Percentiles rank a stretch among this genome's conserved stretches.
Conservation (phyloP, 768 basidiomycete species). For the Suillus occidentalis region DNA sequence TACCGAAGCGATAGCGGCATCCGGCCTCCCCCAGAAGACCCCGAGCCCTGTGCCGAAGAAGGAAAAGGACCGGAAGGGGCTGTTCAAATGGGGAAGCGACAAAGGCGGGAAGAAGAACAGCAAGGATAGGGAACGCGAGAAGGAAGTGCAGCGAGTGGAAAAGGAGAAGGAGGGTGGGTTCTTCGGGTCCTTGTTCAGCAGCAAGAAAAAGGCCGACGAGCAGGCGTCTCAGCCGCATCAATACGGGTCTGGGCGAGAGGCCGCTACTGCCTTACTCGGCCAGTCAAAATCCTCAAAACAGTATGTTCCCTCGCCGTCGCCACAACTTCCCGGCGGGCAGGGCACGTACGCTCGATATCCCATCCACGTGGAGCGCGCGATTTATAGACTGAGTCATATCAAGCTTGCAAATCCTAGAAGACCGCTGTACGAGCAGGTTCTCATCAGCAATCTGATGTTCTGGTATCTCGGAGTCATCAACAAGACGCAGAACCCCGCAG, state of each 20-base stretch:
- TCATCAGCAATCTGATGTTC: slow-evolving; percentile 95
- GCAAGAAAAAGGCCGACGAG: slow-evolving; percentile 86
- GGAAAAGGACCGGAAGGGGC: slow-evolving; percentile 74
- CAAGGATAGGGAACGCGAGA: slow-evolving; percentile 46
- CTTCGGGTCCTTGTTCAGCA: slow-evolving; percentile 89
- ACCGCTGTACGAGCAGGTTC: slow-evolving; percentile 94
- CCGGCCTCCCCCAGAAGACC: slow-evolving; percentile 23
- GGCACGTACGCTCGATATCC: slow-evolving; percentile 80
- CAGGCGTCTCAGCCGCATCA: slow-evolving; percentile 36
- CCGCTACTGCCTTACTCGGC: slow-evolving; percentile 85
- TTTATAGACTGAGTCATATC: slow-evolving; percentile 97
- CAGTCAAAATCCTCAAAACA: slow-evolving; percentile 78
- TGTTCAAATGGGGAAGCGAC: slow-evolving; percentile 69
- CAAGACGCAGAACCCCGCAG: slow-evolving; percentile 64
- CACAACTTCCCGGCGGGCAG: slow-evolving; percentile 36
- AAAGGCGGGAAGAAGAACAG: slow-evolving; percentile 61
- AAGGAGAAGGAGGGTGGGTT: slow-evolving; percentile 74
- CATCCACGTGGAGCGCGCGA: slow-evolving; percentile 97
- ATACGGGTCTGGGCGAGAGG: slow-evolving; percentile 69
- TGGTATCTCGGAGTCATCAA: slow-evolving; percentile 99
- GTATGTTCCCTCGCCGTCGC: slow-evolving; percentile 60
- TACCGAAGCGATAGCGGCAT: slow-evolving; percentile 28
- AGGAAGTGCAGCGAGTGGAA: slow-evolving; percentile 46
- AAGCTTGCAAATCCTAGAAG: slow-evolving; percentile 96
- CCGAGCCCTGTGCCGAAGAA: slow-evolving; percentile 43